Percentiles rank a stretch among this genome's conserved stretches.
Evolutionary conservation across 2,329 filamentous ascomycete species (phyloP).

Genomic region (Talaromyces sp.): DNA sequence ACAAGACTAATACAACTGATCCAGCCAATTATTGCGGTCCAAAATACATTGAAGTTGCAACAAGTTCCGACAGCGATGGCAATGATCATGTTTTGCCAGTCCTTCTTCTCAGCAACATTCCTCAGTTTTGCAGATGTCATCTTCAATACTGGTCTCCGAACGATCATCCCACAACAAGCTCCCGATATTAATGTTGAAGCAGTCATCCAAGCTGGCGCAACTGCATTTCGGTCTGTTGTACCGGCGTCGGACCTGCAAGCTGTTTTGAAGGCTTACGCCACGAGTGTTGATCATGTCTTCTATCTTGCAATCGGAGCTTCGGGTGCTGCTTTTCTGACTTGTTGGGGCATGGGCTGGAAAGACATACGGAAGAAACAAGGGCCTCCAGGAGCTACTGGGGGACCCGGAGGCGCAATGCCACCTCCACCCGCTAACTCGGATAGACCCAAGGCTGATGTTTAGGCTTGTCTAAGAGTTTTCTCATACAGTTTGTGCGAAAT

Average conservation of each 20-base stretch:
- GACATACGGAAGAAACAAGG: slow-evolving; percentile 22
- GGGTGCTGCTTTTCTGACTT: slow-evolving; percentile 19
- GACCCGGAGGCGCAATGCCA: background rate
- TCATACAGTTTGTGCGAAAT: background rate
- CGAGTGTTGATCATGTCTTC: slow-evolving; percentile 23
- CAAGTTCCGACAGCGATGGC: slow-evolving; percentile 43
- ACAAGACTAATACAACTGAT: slow-evolving; percentile 23
- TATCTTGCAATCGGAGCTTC: slow-evolving; percentile 23
- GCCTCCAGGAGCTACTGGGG: background rate
- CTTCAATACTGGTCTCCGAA: slow-evolving; percentile 62
- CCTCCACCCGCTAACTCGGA: background rate
- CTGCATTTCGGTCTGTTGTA: slow-evolving; percentile 39
- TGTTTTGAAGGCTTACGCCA: slow-evolving; percentile 34
- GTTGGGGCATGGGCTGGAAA: slow-evolving; percentile 24
- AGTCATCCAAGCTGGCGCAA: slow-evolving; percentile 44
- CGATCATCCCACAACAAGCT: slow-evolving; percentile 48
- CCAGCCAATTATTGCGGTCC: slow-evolving; percentile 41
- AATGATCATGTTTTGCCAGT: slow-evolving; percentile 58
- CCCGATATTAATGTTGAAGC: slow-evolving; percentile 35
- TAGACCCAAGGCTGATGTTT: slow-evolving; percentile 6
- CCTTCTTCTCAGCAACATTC: slow-evolving; percentile 63
- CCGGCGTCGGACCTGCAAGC: slow-evolving; percentile 32
- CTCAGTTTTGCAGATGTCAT: slow-evolving; percentile 65
- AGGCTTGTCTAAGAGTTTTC: background rate
- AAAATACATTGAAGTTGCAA: slow-evolving; percentile 34